Evolutionary conservation across 2,329 filamentous ascomycete species (phyloP), one percentile per base, ranked within the genome.

Genomic region (Cladophialophora carrionii): DNA sequence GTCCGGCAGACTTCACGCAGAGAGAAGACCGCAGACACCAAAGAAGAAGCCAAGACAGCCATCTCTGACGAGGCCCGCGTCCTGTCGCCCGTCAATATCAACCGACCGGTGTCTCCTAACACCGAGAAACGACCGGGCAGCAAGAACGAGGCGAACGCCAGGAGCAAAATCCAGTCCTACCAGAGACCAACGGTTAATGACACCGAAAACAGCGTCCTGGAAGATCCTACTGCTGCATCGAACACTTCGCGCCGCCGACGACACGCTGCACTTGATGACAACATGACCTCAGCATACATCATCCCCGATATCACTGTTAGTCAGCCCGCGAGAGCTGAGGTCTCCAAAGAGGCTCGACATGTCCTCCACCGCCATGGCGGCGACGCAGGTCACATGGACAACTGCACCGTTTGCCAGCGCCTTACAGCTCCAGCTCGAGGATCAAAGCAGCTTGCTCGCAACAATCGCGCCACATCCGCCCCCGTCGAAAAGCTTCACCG

Each of bases 281-380:
- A 87, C 63, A 83, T 86, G 83, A 88, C 86, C 5, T 88, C 85
- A 2, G 86, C 85, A 5, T 87, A 88, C 72, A 87, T 88, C 68
- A 76, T 88, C 5, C 85, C 85, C 10, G 86, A 88, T 69, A 86
- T 88, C 70, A 87, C 85, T 22, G 76, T 88, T 52, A 73, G 57
- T 17, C 58, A 65, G 73, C 74, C 57, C 69, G 73, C 56, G 51
- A 64, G 48, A 72, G 71, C 10, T 71, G 71, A 56, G 72, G 68
- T 81, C 17, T 76, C 79, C 3, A 74, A 77, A 57, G 70, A 76
- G 12, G 74, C 78, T 7, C 78, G 80, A 66, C 73, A 74, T 57
- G 79, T 77, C 20, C 72, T 81, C 22, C 75, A 81, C 60, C 73
- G 70, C 43, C 73, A 78, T 20, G 37, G 37, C 62, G 48, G 57